Evolutionary conservation across 805 yeast species (phyloP).

Genomic region (Zygotorulaspora florentina): DNA sequence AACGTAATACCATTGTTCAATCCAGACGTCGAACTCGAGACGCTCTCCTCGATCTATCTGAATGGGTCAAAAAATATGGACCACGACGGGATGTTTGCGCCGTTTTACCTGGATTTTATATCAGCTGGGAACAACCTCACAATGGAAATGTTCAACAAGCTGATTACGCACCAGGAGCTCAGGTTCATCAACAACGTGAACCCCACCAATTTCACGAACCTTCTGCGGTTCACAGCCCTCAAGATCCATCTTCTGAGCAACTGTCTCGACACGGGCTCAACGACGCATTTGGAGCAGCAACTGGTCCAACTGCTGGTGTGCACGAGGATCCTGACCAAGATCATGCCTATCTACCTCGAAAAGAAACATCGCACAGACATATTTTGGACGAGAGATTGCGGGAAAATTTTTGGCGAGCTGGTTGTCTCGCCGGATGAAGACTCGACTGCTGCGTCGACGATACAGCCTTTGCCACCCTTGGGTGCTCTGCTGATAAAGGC

Average conservation of each 20-base stretch:
- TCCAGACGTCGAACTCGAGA: constrained; percentile 23
- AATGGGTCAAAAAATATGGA: neutral
- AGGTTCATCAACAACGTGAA: constrained; percentile 56
- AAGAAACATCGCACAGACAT: constrained; percentile 19
- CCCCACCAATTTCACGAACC: constrained; percentile 50
- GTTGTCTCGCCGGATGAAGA: constrained; percentile 11
- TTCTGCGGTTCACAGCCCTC: constrained; percentile 42
- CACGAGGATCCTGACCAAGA: constrained; percentile 56
- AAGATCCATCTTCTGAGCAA: constrained; percentile 32
- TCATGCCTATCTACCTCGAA: constrained; percentile 69
- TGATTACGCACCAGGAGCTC: constrained; percentile 55
- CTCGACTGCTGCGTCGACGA: constrained; percentile 1
- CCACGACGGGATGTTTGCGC: constrained; percentile 42
- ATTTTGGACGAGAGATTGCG: constrained; percentile 20
- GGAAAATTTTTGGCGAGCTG: constrained; percentile 40
- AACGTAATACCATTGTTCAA: constrained; percentile 5
- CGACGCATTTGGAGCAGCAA: constrained; percentile 10
- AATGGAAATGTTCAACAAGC: constrained; percentile 34
- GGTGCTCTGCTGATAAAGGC: constrained; percentile 22
- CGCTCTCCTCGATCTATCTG: constrained; percentile 32
- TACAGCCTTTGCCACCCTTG: constrained; percentile 8
- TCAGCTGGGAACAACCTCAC: constrained; percentile 16
- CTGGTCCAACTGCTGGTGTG: constrained; percentile 48
- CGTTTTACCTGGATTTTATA: constrained; percentile 21
- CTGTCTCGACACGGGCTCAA: constrained; percentile 7